These are phyloP conservation scores for Hymenoscyphus fraxineus DNA, from an alignment of 2,329 filamentous ascomycete species.

Conservation along the genomic window DNA sequence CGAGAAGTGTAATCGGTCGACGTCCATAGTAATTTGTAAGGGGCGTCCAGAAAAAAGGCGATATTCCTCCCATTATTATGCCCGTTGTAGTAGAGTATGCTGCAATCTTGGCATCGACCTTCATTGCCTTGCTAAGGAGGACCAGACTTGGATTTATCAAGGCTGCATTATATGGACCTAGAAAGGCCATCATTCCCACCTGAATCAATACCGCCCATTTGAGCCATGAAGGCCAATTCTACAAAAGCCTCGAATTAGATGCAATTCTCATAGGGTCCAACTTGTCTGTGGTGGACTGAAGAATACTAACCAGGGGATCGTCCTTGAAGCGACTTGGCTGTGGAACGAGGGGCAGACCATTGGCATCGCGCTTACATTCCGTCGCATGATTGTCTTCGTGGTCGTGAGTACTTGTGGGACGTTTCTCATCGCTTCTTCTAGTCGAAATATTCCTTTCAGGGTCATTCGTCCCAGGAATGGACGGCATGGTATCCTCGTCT, in stretches of 20 bases:
- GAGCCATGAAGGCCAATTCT: conserved; percentile 34
- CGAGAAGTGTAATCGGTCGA: conserved; percentile 31
- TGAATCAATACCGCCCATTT: conserved; percentile 34
- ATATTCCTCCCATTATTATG: conserved; percentile 31
- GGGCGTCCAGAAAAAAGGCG: conserved; percentile 31
- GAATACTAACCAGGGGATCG: conserved; percentile 30
- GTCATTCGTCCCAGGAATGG: not conserved
- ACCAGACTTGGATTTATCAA: conserved; percentile 32
- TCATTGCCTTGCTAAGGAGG: conserved; percentile 26
- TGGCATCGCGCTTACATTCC: conserved; percentile 3
- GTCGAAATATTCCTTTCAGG: conserved; percentile 1
- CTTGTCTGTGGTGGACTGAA: not conserved
- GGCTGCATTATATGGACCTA: conserved; percentile 32
- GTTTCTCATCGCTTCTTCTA: not conserved
- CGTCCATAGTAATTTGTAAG: conserved; percentile 31
- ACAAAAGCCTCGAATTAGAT: conserved; percentile 4
- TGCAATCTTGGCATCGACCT: conserved; percentile 24
- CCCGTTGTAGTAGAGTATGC: conserved; percentile 32
- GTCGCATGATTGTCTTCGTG: conserved; percentile 2
- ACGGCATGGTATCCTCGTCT: not conserved
- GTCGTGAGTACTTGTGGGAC: not conserved
- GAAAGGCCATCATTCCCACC: conserved; percentile 33
- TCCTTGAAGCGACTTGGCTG: conserved; percentile 33
- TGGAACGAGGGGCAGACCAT: conserved; percentile 28
- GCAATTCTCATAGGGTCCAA: not conserved